phyloP scores from a whole-genome alignment of 2,329 filamentous ascomycete genomes.

The Botryosphaeria agaves region DNA sequence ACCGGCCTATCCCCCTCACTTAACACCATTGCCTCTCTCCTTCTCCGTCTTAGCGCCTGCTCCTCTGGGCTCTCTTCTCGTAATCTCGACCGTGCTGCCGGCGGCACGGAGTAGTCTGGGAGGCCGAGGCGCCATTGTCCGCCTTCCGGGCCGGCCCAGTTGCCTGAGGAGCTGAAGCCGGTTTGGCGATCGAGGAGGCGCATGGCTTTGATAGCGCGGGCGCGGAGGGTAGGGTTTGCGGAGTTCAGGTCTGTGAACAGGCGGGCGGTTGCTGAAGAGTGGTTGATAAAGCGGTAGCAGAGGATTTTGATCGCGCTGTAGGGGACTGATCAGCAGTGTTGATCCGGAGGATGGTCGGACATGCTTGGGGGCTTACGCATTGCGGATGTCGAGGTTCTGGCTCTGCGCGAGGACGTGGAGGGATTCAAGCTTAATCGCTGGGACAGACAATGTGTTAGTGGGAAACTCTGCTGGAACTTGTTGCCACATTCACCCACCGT shows the following conservation, averaged over 20 bases:
- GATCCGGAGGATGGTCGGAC: conserved; percentile 7
- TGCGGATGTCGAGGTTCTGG: conserved; percentile 25
- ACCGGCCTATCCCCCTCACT: conserved; percentile 44
- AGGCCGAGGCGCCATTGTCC: conserved; percentile 13
- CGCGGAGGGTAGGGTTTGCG: conserved; percentile 6
- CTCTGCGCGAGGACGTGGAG: conserved; percentile 22
- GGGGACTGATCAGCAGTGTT: conserved; percentile 2
- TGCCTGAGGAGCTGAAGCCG: too few relatives aligned
- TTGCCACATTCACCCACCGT: conserved; percentile 22
- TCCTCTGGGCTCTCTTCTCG: conserved; percentile 45
- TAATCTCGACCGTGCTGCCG: conserved; percentile 15
- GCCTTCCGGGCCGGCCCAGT: conserved; percentile 6
- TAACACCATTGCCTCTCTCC: conserved; percentile 79
- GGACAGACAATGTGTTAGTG: too few relatives aligned
- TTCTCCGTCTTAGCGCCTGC: conserved; percentile 53
- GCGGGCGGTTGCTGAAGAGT: conserved; percentile 6
- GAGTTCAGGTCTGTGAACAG: conserved; percentile 10
- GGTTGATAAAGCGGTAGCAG: conserved; percentile 16
- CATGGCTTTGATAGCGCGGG: conserved; percentile 4
- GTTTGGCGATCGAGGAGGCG: conserved; percentile 4
- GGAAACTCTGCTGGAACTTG: conserved; percentile 33
- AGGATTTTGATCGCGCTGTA: conserved; percentile 16
- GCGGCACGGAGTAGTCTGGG: conserved; percentile 11
- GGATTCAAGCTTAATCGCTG: conserved; percentile 22
- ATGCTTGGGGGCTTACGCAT: conserved; percentile 14